These are phyloP conservation scores for Triadica sebifera DNA, from an alignment of 345 rosid genomes.

Conservation along the genomic window DNA sequence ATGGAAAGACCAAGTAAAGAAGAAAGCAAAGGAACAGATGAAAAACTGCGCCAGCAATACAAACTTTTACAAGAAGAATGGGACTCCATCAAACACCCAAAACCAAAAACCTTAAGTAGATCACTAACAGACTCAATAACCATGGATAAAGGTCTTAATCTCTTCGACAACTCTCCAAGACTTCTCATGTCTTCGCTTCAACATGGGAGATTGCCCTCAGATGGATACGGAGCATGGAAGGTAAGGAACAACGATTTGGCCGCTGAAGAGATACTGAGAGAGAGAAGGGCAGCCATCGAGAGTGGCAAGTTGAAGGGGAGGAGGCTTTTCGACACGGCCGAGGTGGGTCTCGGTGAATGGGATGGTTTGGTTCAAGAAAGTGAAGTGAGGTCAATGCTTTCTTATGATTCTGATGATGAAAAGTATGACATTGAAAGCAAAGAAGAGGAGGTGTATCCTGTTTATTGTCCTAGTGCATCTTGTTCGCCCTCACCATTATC, in stretches of 20 bases:
- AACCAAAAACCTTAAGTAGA: conserved; percentile 23
- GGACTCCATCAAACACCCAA: conserved; percentile 36
- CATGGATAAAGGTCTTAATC: conserved; percentile 20
- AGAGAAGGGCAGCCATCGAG: conserved; percentile 44
- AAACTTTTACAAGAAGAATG: conserved; percentile 39
- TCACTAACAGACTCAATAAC: conserved; percentile 28
- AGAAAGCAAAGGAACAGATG: conserved; percentile 16
- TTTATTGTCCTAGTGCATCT: not conserved
- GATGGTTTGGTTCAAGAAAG: not conserved
- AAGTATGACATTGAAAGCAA: not conserved
- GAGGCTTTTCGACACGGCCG: conserved; percentile 31
- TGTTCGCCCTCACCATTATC: not conserved
- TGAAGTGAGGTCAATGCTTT: conserved; percentile 12
- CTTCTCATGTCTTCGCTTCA: conserved; percentile 51
- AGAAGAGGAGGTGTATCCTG: not conserved
- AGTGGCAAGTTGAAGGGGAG: conserved; percentile 43
- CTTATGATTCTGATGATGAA: conserved; percentile 21
- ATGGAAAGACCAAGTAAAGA: conserved; percentile 24
- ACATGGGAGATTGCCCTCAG: conserved; percentile 11
- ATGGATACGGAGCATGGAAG: conserved; percentile 31
- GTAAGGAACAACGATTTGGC: conserved; percentile 41
- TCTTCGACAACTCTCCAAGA: conserved; percentile 45
- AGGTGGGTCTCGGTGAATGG: conserved; percentile 13
- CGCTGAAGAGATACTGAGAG: conserved; percentile 31
- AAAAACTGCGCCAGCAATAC: conserved; percentile 26